Conservation (phyloP, 257 asterid species). For the Linderniella brevidens region DNA sequence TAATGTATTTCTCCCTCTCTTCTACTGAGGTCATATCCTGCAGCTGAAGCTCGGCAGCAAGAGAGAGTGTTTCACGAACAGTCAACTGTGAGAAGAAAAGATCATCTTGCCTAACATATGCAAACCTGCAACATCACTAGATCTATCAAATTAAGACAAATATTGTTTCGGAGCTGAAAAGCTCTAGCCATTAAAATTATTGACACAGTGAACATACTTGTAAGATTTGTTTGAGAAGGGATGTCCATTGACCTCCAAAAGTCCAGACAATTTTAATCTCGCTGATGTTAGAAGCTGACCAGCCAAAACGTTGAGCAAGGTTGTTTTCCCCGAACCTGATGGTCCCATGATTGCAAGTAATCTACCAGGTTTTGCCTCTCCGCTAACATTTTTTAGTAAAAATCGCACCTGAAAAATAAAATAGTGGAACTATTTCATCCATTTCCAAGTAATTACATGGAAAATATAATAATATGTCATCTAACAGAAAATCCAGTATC, state of each 20-base stretch:
- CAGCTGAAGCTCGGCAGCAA: constrained; percentile 96
- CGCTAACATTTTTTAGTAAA: constrained; percentile 60
- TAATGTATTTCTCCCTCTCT: constrained; percentile 70
- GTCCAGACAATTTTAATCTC: constrained; percentile 70
- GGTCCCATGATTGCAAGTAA: constrained; percentile 97
- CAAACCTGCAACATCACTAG: constrained; percentile 41
- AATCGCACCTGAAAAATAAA: constrained; percentile 42
- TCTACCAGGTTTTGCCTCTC: constrained; percentile 92
- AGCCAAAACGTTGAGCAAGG: constrained; percentile 82
- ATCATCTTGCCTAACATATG: constrained; percentile 89
- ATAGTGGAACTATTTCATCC: not conserved
- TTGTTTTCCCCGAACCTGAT: constrained; percentile 97
- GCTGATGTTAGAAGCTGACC: constrained; percentile 74
- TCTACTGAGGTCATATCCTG: constrained; percentile 49
- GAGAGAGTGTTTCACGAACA: constrained; percentile 85
- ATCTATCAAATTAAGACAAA: constrained; percentile 5
- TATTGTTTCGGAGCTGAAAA: not conserved
- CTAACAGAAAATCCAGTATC: not conserved
- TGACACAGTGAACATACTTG: constrained; percentile 28
- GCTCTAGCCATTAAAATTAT: too few relatives aligned
- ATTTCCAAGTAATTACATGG: not conserved
- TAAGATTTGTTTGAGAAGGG: constrained; percentile 24
- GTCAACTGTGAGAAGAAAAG: constrained; percentile 95
- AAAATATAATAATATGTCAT: not conserved
- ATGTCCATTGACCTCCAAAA: constrained; percentile 65